Evolutionary conservation across 352 stramenopile species (phyloP), one percentile per base, ranked within the genome.

Genomic region (Phytophthora brassicae): DNA sequence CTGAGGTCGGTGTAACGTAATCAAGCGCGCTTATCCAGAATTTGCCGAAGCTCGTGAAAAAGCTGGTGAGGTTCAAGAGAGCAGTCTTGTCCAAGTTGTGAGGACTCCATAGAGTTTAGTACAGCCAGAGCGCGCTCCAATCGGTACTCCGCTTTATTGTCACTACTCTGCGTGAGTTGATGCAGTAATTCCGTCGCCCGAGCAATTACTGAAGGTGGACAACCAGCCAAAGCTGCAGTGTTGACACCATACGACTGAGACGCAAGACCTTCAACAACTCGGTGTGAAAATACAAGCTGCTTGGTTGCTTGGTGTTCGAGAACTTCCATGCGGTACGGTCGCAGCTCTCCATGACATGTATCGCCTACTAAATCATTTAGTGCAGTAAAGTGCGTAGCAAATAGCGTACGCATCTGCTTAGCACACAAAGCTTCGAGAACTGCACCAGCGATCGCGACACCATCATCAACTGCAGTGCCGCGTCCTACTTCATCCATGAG

Each of bases 401-500:
- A 96, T 6, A 96, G 39, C 4, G 78, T 81, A 1, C 87, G 83
- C 8, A 77, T 78, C 36, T 77, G 71, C 45, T 76, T 84, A 11
- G 65, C 56, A 28, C 76, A 85, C 19, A 96, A 67, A 3, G 78
- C 54, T 59, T 96, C 85, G 4, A 96, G 66, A 11, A 93, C 82
- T 7, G 86, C 84, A 24, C 77, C 79, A 24, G 88, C 86, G 60
- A 96, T 95, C 0, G 86, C 84, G 22, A 89, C 52, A 5, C 88
- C 88, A 48, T 96, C 88, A 36, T 83, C 68, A 16, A 92, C 77
- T 8, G 84, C 80, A 14, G 88, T 96, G 4, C 88, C 88, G 3
- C 88, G 77, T 2, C 88, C 88, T 2, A 96, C 77, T 74, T 96
- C 88, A 42, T 96, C 88, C 75, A 96, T 90, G 20, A 96, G 52